phyloP scores from a whole-genome alignment of 495 filamentous ascomycete genomes.

The Talaromyces proteolyticus region DNA sequence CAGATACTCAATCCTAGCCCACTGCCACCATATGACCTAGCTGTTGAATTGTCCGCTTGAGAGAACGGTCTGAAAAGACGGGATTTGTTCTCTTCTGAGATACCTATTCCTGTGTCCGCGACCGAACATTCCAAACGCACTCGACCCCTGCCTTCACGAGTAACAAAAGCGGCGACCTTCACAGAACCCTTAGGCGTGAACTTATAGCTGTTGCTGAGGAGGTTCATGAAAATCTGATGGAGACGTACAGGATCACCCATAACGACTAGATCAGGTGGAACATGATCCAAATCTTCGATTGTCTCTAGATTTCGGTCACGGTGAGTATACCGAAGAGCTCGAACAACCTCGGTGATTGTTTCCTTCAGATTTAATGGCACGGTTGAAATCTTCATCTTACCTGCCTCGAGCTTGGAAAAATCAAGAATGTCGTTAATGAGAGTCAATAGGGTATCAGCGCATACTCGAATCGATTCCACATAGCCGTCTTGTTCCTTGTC shows the following conservation, averaged over 20 bases:
- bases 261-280: constrained; percentile 71
- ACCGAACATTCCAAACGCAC: constrained; percentile 79
- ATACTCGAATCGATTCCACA: constrained; percentile 87
- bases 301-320: constrained; percentile 70
- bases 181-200: constrained; percentile 86
- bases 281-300: constrained; percentile 56
- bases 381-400: constrained; percentile 89
- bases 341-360: constrained; percentile 82
- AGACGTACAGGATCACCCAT: constrained; percentile 85
- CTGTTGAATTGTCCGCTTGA: constrained; percentile 82
- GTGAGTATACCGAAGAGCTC: constrained; percentile 80
- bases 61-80: constrained; percentile 89
- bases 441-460: constrained; percentile 82
- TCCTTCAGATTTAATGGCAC: constrained; percentile 80
- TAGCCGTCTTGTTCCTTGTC: constrained; percentile 81
- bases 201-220: constrained; percentile 90
- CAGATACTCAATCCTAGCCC: constrained; percentile 89
- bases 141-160: constrained; percentile 60
- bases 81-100: constrained; percentile 70
- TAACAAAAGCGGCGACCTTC: constrained; percentile 66
- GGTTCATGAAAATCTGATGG: constrained; percentile 89
- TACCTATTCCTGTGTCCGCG: constrained; percentile 86
- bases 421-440: constrained; percentile 95
- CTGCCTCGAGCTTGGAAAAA: constrained; percentile 89
- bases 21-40: constrained; percentile 83